phyloP scores from a whole-genome alignment of 1,139 yeast species.

The Arxiozyma bovina region DNA sequence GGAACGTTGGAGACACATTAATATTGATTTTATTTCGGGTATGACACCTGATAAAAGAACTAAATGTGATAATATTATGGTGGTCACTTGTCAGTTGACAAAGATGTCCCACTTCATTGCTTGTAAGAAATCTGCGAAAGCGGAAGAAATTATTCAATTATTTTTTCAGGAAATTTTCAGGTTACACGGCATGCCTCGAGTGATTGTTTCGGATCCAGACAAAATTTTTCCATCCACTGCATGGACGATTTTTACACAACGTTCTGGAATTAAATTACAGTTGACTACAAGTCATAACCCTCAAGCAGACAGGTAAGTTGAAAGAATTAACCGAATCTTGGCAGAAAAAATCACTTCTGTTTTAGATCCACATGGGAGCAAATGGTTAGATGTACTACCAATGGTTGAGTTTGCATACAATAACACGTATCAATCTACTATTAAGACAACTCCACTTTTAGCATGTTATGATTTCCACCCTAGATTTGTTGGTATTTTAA shows the following conservation, averaged over 20 bases:
- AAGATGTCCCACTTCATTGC: slow-evolving; percentile 1
- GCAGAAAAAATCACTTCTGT: slow-evolving; percentile 3
- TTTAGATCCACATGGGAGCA: slow-evolving; percentile 17
- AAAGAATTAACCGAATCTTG: not conserved
- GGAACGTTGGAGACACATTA: not conserved
- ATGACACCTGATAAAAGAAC: not conserved
- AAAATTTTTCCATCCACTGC: not conserved
- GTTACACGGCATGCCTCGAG: slow-evolving; percentile 1
- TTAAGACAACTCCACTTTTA: slow-evolving; percentile 2
- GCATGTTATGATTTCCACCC: slow-evolving; percentile 1
- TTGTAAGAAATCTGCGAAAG: not conserved
- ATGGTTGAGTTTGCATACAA: slow-evolving; percentile 1
- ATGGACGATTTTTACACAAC: not conserved
- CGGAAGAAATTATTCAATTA: not conserved
- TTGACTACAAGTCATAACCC: slow-evolving; percentile 2
- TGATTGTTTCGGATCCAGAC: slow-evolving; percentile 1
- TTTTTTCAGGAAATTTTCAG: not conserved
- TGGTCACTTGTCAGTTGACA: not conserved
- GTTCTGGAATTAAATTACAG: not conserved
- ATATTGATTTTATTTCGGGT: slow-evolving; percentile 2
- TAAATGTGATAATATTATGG: not conserved
- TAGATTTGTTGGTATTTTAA: not conserved
- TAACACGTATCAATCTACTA: slow-evolving; percentile 4
- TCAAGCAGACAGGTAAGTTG: slow-evolving; percentile 1
- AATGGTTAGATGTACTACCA: slow-evolving; percentile 4